Conservation (phyloP, 106 monocot genomes). For the Platanthera guangdongensis region DNA sequence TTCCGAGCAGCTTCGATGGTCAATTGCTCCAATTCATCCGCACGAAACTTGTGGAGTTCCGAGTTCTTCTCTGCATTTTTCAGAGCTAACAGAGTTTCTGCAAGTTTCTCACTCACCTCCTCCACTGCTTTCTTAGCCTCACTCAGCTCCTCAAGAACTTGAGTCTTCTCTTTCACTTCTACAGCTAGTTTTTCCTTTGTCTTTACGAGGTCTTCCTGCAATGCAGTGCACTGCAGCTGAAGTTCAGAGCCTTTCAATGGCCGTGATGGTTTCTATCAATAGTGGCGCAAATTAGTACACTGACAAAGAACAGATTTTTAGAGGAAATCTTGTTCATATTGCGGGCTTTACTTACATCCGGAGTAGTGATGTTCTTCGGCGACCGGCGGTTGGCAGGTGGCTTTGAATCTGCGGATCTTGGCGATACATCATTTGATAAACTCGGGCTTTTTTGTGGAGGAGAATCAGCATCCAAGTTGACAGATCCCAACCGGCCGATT, state of each 20-base stretch:
- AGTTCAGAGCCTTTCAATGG: conserved; percentile 33
- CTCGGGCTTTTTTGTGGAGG: neutral
- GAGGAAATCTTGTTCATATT: neutral
- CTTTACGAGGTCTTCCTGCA: conserved; percentile 62
- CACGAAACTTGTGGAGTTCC: conserved; percentile 72
- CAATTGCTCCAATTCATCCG: conserved; percentile 69
- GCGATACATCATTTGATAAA: neutral
- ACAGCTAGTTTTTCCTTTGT: conserved; percentile 54
- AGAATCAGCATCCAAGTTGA: neutral
- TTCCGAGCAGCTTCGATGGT: conserved; percentile 47
- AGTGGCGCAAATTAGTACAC: neutral
- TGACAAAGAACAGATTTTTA: neutral
- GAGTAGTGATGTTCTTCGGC: conserved; percentile 14
- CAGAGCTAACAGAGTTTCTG: conserved; percentile 57
- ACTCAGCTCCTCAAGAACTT: conserved; percentile 47
- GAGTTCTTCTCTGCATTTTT: conserved; percentile 53
- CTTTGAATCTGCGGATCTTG: conserved; percentile 23
- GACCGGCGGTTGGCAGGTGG: conserved; percentile 15
- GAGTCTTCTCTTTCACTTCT: conserved; percentile 45
- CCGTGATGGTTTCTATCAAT: conserved; percentile 21
- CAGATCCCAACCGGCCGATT: conserved; percentile 2
- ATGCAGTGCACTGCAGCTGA: conserved; percentile 26
- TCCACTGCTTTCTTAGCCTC: conserved; percentile 43
- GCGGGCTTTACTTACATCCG: conserved; percentile 27
- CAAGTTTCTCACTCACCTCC: conserved; percentile 54